These are phyloP conservation scores for Saccharomycopsis sp. DNA, from an alignment of 805 yeast genomes.

Conservation along the genomic window DNA sequence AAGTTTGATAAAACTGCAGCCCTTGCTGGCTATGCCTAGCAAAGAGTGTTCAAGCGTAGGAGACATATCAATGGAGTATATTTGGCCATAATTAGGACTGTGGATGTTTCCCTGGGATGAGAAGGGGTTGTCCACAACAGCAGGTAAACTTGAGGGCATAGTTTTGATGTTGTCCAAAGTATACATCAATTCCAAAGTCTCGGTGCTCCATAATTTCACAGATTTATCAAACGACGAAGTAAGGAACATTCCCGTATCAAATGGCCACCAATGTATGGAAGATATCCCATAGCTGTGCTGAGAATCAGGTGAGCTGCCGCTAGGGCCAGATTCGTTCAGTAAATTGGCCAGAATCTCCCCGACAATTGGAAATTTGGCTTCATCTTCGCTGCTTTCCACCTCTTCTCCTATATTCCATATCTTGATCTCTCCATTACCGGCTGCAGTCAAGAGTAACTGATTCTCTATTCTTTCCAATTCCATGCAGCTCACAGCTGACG, in stretches of 20 bases:
- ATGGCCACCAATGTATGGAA: constrained; percentile 79
- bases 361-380: neutral
- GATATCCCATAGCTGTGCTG: constrained; percentile 69
- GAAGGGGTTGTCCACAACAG: constrained; percentile 25
- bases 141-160: constrained; percentile 1
- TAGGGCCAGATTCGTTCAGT: neutral
- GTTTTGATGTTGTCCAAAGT: constrained; percentile 37
- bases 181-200: constrained; percentile 56
- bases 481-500: neutral
- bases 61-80: constrained; percentile 42
- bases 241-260: constrained; percentile 79
- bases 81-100: constrained; percentile 32
- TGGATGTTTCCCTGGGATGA: constrained; percentile 28
- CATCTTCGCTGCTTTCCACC: neutral
- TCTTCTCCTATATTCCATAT: neutral
- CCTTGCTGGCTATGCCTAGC: constrained; percentile 67
- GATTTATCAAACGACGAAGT: constrained; percentile 75
- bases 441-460: neutral
- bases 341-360: neutral
- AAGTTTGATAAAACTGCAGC: constrained; percentile 52
- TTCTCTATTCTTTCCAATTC: neutral
- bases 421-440: neutral
- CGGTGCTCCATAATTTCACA: constrained; percentile 78
- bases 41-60: constrained; percentile 40
- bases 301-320: neutral